phyloP scores from a whole-genome alignment of 257 asterid species.

The Jacaranda mimosifolia region DNA sequence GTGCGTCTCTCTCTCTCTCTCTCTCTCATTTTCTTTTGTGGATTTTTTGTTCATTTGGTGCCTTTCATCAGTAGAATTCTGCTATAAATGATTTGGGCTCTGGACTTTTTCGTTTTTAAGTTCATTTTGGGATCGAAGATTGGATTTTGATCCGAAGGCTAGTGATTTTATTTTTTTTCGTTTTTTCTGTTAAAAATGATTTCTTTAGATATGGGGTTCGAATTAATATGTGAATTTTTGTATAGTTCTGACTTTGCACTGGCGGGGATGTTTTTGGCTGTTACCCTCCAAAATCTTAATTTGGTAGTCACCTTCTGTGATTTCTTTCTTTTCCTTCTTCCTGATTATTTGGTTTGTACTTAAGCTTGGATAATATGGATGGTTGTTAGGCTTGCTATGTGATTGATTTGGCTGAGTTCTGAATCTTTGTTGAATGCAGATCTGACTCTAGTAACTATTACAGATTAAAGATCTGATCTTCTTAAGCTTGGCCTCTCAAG shows the following conservation, averaged over 20 bases:
- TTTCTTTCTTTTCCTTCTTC: neutral
- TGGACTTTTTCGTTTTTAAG: neutral
- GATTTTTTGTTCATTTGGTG: neutral
- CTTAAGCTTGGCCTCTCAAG: neutral
- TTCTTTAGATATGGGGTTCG: neutral
- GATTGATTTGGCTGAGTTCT: neutral
- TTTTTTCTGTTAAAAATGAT: too few relatives aligned
- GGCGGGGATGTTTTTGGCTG: neutral
- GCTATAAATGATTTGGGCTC: neutral
- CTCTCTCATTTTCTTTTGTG: neutral
- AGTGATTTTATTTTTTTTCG: neutral
- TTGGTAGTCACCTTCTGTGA: neutral
- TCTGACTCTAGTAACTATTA: neutral
- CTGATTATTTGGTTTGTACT: neutral
- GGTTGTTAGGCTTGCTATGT: neutral
- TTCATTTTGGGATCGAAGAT: conserved; percentile 1
- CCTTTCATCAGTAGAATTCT: conserved; percentile 17
- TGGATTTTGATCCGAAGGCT: conserved; percentile 12
- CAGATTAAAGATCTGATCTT: conserved; percentile 11
- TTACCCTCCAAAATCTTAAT: neutral
- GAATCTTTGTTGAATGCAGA: neutral
- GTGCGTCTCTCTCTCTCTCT: neutral
- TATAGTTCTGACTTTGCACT: neutral
- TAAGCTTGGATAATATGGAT: too few relatives aligned
- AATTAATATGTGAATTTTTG: neutral